These are phyloP conservation scores for Dryadomyces quercivorus DNA, from an alignment of 2,329 filamentous ascomycete species.

Conservation along the genomic window DNA sequence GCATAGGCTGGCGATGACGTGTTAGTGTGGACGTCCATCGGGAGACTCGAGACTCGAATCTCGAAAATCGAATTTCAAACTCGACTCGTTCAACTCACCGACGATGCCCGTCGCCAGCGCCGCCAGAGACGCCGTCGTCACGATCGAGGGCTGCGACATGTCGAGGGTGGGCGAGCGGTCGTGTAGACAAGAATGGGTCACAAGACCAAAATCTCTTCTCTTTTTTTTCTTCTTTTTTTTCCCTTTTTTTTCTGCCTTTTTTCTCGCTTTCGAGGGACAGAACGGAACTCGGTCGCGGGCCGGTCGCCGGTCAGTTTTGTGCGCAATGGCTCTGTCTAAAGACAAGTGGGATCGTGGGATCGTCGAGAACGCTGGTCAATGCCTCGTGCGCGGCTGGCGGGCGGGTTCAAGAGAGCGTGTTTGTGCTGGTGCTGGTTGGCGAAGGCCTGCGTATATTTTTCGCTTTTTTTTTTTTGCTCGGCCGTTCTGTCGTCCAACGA, in stretches of 20 bases:
- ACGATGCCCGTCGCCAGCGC: constrained; percentile 46
- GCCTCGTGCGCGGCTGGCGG: not conserved
- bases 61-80: no score
- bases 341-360: not conserved
- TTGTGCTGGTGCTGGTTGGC: not conserved
- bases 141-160: constrained; percentile 46
- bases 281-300: not conserved
- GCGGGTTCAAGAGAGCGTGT: not conserved
- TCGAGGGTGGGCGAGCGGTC: no score
- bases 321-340: no score
- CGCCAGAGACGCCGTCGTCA: constrained; percentile 50
- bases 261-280: not conserved
- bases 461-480: not conserved
- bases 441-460: not conserved
- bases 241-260: not conserved
- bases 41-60: no score
- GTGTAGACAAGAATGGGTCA: not conserved
- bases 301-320: not conserved
- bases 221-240: not conserved
- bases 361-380: not conserved
- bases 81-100: no score
- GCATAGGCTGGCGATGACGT: constrained; percentile 40
- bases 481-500: not conserved
- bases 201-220: not conserved
- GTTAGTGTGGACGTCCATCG: not conserved